Evolutionary conservation across 1,284 basidiomycete genomes (phyloP), one percentile per base, ranked within the genome.

Genomic region (Hemileia vastatrix): DNA sequence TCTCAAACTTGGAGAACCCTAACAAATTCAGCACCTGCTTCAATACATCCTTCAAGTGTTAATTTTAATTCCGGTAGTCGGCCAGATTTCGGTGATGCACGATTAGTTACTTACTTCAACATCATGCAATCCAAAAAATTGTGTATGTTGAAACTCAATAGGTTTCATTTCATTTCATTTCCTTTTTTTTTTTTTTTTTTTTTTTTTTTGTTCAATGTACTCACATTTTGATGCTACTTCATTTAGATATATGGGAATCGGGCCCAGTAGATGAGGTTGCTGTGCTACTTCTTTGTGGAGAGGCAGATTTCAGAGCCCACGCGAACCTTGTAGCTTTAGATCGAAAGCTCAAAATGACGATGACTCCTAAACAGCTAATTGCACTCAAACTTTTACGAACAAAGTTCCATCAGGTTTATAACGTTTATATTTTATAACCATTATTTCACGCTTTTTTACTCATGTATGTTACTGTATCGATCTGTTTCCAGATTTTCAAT

Each of bases 21-120:
- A 47, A 82, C 83, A n/a, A 97, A 94, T 76, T 90, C 89, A 69
- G 88, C 91, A 71, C 77, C 80, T 4, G 86, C 84, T 0, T 79
- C 79, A n/a, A 86, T 96, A 78, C 94, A 98, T 76, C 95, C 94
- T 0, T 90, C 90, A 5, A 93, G 90, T 0, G 82, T 93, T 65
- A 95, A 96, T 76, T 91, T 90, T 70, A 76, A 81, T 80, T 67
- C 68, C 4, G 71, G 63, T n/a, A 44, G 54, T 43, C 23, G 47
- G n/a, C 74, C 76, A 3, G 88, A 91, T 57, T 85, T 92, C 67
- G 86, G 84, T 0, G 81, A 68, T 24, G 65, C 82, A 8, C 85
- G 85, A 67, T 82, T 91, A 76, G 76, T 95, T 52, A 80, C 83
- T 18, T 95, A 91, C 77, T 96, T 93, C 76, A 94, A 90, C 1